Base-by-base conservation (phyloP, 2,329 filamentous ascomycete species). In the Didymella arachidicola region DNA sequence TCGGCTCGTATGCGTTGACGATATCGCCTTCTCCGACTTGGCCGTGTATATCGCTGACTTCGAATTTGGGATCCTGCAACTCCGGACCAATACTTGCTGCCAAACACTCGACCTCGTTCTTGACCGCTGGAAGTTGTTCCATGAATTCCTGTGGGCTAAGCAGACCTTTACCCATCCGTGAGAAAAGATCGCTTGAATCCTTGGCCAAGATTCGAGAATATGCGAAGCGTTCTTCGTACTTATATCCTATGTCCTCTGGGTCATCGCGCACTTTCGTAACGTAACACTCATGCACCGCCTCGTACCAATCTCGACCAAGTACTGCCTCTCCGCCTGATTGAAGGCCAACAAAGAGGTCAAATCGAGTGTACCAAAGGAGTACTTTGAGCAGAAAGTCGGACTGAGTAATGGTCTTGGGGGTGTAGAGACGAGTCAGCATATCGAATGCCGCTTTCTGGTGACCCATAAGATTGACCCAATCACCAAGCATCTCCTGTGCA, bases 391-490 rank as follows among this genome's bases (percentile, higher is more conserved):
- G 86, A 14, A 90, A 84, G 4, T 89, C 82, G 10, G 89, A 90
- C 63, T 90, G 82, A 79, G 89, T 87, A 42, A 91, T 87, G 0
- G 87, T 89, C 61, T 93, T 82, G 0, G 92, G 91, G 0, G 88
- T 92, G 72, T 92, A 93, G 0, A 97, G 79, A 42, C 89, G 86
- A 1, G 84, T 89, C 44, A 98, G 80, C 68, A 98, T 89, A 63
- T 92, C 87, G 71, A 90, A 87, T 0, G 95, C 95, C 11, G 94
- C 95, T 72, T 90, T 92, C 74, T 97, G 93, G 74, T 98, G 95
- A 22, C 93, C 91, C 78, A 95, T 89, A 16, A 98, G 82, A 69
- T 96, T 97, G 52, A 96, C 87, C 93, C 93, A 98, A 73, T 99
- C 95, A 12, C 95, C 95, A 44, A 98, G 83, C 69, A 93, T 96